Percentiles rank a stretch among this genome's conserved stretches.
phyloP scores from a whole-genome alignment of 2,329 filamentous ascomycete species.

The Pseudopyrenochaeta lycopersici region DNA sequence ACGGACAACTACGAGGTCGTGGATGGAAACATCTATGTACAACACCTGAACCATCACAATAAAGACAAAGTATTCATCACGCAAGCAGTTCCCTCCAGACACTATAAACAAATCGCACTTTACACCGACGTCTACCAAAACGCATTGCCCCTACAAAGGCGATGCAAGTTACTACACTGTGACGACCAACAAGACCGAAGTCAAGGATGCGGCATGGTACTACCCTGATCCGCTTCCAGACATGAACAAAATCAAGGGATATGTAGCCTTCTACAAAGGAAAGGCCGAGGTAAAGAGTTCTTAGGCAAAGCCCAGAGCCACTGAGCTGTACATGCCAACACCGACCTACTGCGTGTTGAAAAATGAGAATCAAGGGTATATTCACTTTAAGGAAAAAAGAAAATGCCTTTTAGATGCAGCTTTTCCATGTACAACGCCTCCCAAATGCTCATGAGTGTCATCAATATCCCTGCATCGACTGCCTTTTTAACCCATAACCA shows the following conservation, averaged over 20 bases:
- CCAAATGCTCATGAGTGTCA: constrained; percentile 14
- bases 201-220: constrained; percentile 67
- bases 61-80: not conserved
- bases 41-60: not conserved
- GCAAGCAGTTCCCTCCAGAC: constrained; percentile 46
- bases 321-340: not conserved
- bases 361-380: constrained; percentile 3
- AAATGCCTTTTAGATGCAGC: too few species aligned
- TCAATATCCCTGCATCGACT: not conserved
- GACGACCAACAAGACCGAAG: constrained; percentile 57
- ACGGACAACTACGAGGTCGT: constrained; percentile 62
- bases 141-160: constrained; percentile 67
- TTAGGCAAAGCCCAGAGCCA: not conserved
- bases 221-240: constrained; percentile 63
- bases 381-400: not conserved
- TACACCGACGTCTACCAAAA: constrained; percentile 56
- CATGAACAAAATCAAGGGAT: constrained; percentile 61
- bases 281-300: constrained; percentile 31
- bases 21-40: constrained; percentile 66
- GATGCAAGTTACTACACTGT: constrained; percentile 66
- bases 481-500: constrained; percentile 66
- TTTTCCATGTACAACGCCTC: constrained; percentile 11
- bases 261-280: constrained; percentile 67
- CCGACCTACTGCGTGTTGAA: not conserved
- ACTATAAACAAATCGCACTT: constrained; percentile 57